Percentiles rank a stretch among this genome's conserved stretches.
Conservation (phyloP, 371 early-diverging fungal species). For the Nematocida homosporus region DNA sequence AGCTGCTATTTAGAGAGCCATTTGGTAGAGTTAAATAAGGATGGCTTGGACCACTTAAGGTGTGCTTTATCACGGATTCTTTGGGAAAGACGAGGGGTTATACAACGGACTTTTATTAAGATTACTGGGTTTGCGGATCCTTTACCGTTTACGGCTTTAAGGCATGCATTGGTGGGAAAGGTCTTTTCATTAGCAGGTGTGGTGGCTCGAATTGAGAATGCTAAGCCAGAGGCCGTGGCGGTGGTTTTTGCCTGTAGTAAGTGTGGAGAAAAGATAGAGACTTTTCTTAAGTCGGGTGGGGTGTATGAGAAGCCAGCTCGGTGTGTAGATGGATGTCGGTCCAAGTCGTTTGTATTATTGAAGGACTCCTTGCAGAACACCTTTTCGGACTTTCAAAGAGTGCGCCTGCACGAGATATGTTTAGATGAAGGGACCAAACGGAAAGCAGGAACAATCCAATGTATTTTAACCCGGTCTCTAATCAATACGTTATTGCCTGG, state of each 20-base stretch:
- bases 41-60: conserved; percentile 34
- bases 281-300: conserved; percentile 28
- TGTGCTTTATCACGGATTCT: conserved; percentile 17
- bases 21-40: conserved; percentile 7
- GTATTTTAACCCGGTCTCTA: conserved; percentile 56
- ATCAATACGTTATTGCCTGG: conserved; percentile 65
- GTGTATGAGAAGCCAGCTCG: conserved; percentile 54
- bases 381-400: conserved; percentile 61
- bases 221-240: conserved; percentile 39
- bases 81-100: background rate
- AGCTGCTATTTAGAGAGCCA: conserved; percentile 17
- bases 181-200: conserved; percentile 58
- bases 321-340: conserved; percentile 60
- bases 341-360: conserved; percentile 57
- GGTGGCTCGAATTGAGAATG: conserved; percentile 60
- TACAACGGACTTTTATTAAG: conserved; percentile 15
- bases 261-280: conserved; percentile 57
- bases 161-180: conserved; percentile 39
- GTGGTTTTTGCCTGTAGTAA: conserved; percentile 62
- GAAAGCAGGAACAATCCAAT: conserved; percentile 55
- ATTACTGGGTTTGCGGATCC: conserved; percentile 15
- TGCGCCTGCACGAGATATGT: conserved; percentile 63
- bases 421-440: conserved; percentile 13
- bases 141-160: conserved; percentile 13
- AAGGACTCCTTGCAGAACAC: conserved; percentile 36